Evolutionary conservation across 495 filamentous ascomycete species (phyloP), one percentile per base, ranked within the genome.

Genomic region (Evernia prunastri): DNA sequence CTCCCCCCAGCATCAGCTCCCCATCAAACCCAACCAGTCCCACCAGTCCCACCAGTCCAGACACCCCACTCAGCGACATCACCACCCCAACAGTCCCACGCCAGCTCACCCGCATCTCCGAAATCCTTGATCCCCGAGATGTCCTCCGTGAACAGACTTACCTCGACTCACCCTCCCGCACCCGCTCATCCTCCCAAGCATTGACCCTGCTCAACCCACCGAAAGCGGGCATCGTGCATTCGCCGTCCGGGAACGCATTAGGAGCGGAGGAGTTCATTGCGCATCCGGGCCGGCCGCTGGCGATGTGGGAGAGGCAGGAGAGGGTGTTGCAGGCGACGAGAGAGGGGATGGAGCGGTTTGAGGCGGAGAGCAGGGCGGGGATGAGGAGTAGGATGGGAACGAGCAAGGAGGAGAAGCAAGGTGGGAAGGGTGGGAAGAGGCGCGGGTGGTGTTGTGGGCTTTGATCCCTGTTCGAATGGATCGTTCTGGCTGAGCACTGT

Each of bases 241-340:
- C 73, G 1, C 74, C 73, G 10, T 70, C 66, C 23, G 74, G 74
- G 8, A 67, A 69, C 35, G 56, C 67, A 23, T 43, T 75, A 20
- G 68, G 65, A 3, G 64, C 61, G 20, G 63, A 72, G 23, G 63
- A 67, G 35, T 74, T 65, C 43, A 53, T 69, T 20, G 58, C 42
- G 15, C 68, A 70, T 29, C 69, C 69, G n/a, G 59, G 70, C 59
- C 69, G 74, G 11, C 73, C 73, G 36, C 51, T 70, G 35, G 72
- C 72, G 37, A 67, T 76, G 51, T 58, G 70, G 51, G 74, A 76
- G 67, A 63, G 74, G 17, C 73, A 74, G 65, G 65, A 69, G 63
- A 61, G 62, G 58, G 53, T 64, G 35, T 54, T 43, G 29, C 56
- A 35, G 39, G 49, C 56, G 17, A 60, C 57, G 9, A 61, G 49